Evolutionary conservation across 768 basidiomycete genomes (phyloP), one percentile per base, ranked within the genome.

Genomic region (Suillus decipiens): DNA sequence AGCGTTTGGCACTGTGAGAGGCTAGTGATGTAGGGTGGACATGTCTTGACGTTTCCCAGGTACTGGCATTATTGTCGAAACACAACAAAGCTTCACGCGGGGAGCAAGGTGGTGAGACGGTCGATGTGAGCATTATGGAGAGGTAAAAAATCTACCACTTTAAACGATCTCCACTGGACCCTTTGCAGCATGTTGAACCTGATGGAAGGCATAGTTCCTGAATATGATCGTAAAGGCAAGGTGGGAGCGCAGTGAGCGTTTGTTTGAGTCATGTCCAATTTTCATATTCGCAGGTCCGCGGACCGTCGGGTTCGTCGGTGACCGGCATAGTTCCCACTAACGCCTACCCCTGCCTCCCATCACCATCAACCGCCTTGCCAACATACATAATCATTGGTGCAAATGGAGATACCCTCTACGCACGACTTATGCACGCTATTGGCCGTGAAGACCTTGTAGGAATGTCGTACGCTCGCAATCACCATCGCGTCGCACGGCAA

Each of bases 301-400:
- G 89, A 12, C 89, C 89, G 2, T 90, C 89, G 10, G 89, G 89
- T 24, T 89, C 89, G 7, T 89, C 88, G 3, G 81, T 90, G 34
- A 90, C 88, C 0, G 89, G 89, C 1, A 89, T 90, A 43, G 89
- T 90, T 9, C 88, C 89, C 1, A 89, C 88, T 11, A 90, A 90
- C 67, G 88, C 88, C 5, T 89, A 89, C 70, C 88, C 88, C 4
- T 89, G 88, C 74, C 77, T 81, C 31, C 82, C 87, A 9, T 76
- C 82, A 12, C 73, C 68, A 1, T 64, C 78, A 41, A 63, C 81
- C 0, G 63, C 68, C 1, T 72, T 75, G 0, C 83, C 83, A 0
- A 79, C 81, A 5, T 90, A 86, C 69, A 79, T 89, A 60, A 86
- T 90, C 67, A 89, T 90, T 66, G 89, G 88, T 42, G 88, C 86